Evolutionary conservation across 2,329 filamentous ascomycete species (phyloP), one percentile per base, ranked within the genome.

Genomic region (Exophiala viscosa): DNA sequence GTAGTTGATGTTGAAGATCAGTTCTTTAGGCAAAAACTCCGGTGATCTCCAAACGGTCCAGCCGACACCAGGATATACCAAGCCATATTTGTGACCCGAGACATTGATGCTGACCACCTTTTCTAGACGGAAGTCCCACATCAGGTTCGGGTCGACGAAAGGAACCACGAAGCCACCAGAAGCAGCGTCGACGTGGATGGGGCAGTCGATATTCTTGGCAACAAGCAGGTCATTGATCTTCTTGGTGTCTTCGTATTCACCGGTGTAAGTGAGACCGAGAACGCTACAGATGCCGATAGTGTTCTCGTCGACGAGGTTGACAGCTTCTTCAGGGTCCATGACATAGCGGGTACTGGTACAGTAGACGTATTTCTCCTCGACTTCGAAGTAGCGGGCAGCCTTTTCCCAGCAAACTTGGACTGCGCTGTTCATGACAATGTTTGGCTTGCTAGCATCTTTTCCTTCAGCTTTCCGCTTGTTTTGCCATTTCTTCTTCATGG

Each of bases 1-100:
- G 74, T 97, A 97, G 80, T 96, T 96, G 81, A 97, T 96, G 79
- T 96, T 96, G 82, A 97, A 97, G 64, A 97, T 90, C 17, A 96
- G 84, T 66, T 96, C 91, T 67, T 92, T 80, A 6, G 92, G 92
- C 2, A 96, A 80, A 72, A 79, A 93, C 69, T 93, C 86, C 45
- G 88, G 82, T 35, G 84, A 82, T 43, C 91, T 84, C 90, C 91
- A 96, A 60, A 96, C 78, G 9, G 92, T 84, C 92, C 92, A 97
- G 53, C 92, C 92, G 11, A 97, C 88, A 69, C 92, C 91, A 0
- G 91, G 91, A 68, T 96, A 96, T 45, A 95, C 79, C 60, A 73
- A 72, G 13, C 85, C 84, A 61, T 87, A 85, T 76, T 96, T 96
- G 78, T 96, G 92, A 14, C 92, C 92, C 0, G 90, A 95, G 13